Percentiles rank a stretch among this genome's conserved stretches.
These are phyloP conservation scores for Catenaria anguillulae DNA, from an alignment of 371 early-diverging fungal genomes.

Conservation along the genomic window DNA sequence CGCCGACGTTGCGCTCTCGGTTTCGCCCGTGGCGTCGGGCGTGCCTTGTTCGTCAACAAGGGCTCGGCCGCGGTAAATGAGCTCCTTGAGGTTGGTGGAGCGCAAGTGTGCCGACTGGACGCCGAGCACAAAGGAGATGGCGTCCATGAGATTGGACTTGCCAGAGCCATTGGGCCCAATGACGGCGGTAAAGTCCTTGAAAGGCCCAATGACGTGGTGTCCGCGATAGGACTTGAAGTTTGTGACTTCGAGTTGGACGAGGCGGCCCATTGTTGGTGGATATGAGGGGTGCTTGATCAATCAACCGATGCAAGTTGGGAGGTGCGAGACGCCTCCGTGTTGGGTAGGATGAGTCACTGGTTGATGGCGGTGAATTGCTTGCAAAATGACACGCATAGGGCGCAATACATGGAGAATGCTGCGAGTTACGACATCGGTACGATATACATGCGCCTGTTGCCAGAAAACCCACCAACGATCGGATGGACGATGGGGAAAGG, in stretches of 20 bases:
- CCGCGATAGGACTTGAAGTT: slow-evolving; percentile 99
- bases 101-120: slow-evolving; percentile 76
- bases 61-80: slow-evolving; percentile 63
- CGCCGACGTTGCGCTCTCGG: slow-evolving; percentile 19
- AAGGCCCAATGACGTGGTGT: slow-evolving; percentile 83
- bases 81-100: slow-evolving; percentile 67
- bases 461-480: too few species aligned
- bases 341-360: too few species aligned
- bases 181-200: slow-evolving; percentile 90
- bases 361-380: too few species aligned
- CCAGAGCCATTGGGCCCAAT: slow-evolving; percentile 99
- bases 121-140: slow-evolving; percentile 94
- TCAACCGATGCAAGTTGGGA: too few species aligned
- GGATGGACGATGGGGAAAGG: too few species aligned
- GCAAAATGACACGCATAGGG: too few species aligned
- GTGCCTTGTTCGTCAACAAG: slow-evolving; percentile 8
- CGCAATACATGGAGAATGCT: too few species aligned
- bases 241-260: slow-evolving; percentile 82
- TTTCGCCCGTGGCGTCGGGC: neutral
- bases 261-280: slow-evolving; percentile 28
- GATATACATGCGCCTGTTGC: too few species aligned
- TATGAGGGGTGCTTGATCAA: too few species aligned
- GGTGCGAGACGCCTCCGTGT: too few species aligned
- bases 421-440: too few species aligned
- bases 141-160: slow-evolving; percentile 99